phyloP scores from a whole-genome alignment of 2,329 filamentous ascomycete genomes.

The Diaporthe sp. region DNA sequence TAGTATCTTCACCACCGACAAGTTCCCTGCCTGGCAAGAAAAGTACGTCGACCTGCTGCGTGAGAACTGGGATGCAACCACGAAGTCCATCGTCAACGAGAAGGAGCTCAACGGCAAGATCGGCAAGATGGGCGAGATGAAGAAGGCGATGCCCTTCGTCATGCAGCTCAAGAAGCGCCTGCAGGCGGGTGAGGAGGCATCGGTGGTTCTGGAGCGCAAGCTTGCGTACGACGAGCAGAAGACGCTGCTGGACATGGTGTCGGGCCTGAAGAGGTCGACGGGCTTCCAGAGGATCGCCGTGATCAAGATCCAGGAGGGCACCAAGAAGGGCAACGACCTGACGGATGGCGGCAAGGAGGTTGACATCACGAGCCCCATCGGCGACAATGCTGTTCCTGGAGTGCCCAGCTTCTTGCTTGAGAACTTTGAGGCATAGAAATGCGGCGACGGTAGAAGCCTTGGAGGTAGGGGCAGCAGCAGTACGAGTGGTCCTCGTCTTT shows the following conservation, averaged over 20 bases:
- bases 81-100: conserved; percentile 75
- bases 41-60: conserved; percentile 87
- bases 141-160: conserved; percentile 98
- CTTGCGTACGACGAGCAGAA: conserved; percentile 87
- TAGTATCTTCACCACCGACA: conserved; percentile 79
- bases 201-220: conserved; percentile 83
- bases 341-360: conserved; percentile 64
- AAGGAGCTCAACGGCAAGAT: conserved; percentile 84
- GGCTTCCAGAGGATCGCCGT: conserved; percentile 76
- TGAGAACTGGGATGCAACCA: conserved; percentile 73
- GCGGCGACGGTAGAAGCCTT: conserved; percentile 48
- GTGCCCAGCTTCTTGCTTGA: conserved; percentile 86
- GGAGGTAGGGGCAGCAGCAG: conserved; percentile 47
- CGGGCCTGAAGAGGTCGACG: conserved; percentile 80
- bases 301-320: conserved; percentile 77
- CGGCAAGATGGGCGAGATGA: conserved; percentile 88
- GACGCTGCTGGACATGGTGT: conserved; percentile 82
- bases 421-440: conserved; percentile 73
- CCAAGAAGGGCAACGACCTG: conserved; percentile 72
- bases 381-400: conserved; percentile 84
- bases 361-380: conserved; percentile 68
- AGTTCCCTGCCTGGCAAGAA: conserved; percentile 91
- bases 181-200: conserved; percentile 74
- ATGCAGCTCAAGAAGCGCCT: conserved; percentile 88
- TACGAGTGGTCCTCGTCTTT: conserved; percentile 55